Conservation (phyloP, 495 filamentous ascomycete species). For the Neurospora discreta region DNA sequence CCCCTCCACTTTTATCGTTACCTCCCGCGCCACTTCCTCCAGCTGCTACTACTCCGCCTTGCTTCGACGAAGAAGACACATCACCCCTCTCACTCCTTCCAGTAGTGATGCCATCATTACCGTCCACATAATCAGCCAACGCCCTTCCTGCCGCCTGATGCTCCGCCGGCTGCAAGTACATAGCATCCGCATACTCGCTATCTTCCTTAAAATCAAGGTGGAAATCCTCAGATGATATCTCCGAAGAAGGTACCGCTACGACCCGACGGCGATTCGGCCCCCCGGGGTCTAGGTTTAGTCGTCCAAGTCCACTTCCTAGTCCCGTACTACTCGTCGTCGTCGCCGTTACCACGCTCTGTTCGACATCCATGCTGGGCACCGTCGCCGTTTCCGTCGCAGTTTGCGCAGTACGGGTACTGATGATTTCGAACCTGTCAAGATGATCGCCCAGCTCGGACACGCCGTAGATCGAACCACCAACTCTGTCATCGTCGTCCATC, state of each 20-base stretch:
- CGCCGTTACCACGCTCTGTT: conserved; percentile 14
- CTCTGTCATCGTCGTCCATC: not conserved
- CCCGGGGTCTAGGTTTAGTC: not conserved
- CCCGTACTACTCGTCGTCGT: not conserved
- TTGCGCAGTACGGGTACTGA: conserved; percentile 5
- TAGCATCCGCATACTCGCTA: conserved; percentile 10
- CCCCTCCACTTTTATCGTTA: not conserved
- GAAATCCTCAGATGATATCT: not conserved
- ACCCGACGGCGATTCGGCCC: not conserved
- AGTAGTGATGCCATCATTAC: not conserved
- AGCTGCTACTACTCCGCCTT: not conserved
- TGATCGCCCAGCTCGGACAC: conserved; percentile 12
- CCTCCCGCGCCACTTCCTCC: not conserved
- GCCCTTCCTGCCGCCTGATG: conserved; percentile 17
- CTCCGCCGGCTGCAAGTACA: conserved; percentile 10
- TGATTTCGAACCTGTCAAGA: conserved; percentile 9
- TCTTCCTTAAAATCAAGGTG: not conserved
- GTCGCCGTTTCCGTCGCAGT: not conserved
- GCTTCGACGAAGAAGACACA: not conserved
- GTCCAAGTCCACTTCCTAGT: not conserved
- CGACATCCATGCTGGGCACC: conserved; percentile 12
- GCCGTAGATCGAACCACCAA: conserved; percentile 3
- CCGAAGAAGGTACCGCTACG: not conserved
- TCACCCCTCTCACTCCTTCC: not conserved
- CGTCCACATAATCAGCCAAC: conserved; percentile 11